Conservation (phyloP, 2,329 filamentous ascomycete genomes). For the Mycogone perniciosa region DNA sequence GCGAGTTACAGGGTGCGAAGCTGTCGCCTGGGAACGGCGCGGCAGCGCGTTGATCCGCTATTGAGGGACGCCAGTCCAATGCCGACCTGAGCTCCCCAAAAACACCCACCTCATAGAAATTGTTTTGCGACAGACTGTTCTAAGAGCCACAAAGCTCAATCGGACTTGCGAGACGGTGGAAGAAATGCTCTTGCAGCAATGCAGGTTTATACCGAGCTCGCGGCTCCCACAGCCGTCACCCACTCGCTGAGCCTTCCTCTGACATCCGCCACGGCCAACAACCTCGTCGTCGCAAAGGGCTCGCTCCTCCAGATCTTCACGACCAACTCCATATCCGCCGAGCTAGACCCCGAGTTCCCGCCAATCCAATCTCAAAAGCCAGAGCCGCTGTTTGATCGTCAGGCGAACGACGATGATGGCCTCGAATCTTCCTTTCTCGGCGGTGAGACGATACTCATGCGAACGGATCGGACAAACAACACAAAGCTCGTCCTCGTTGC, state of each 20-base stretch:
- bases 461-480: slow-evolving; percentile 57
- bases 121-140: slow-evolving; percentile 7
- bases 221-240: slow-evolving; percentile 88
- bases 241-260: slow-evolving; percentile 79
- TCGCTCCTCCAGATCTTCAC: slow-evolving; percentile 90
- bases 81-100: slow-evolving; percentile 6
- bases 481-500: slow-evolving; percentile 78
- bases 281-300: slow-evolving; percentile 86
- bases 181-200: slow-evolving; percentile 47
- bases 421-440: slow-evolving; percentile 62
- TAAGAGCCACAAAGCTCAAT: slow-evolving; percentile 13
- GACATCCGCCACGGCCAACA: slow-evolving; percentile 65
- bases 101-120: slow-evolving; percentile 8
- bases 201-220: slow-evolving; percentile 97
- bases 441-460: slow-evolving; percentile 53
- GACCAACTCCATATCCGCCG: slow-evolving; percentile 59
- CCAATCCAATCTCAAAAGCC: slow-evolving; percentile 32
- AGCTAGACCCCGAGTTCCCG: slow-evolving; percentile 46
- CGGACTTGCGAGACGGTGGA: slow-evolving; percentile 17
- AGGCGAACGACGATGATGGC: slow-evolving; percentile 54
- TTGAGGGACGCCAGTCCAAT: slow-evolving; percentile 8
- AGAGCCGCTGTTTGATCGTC: slow-evolving; percentile 44
- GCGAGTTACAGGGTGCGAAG: not conserved
- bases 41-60: slow-evolving; percentile 19
- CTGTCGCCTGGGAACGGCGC: slow-evolving; percentile 3